Conservation (phyloP, 176 grass and related monocot species). For the Stipa capillata region DNA sequence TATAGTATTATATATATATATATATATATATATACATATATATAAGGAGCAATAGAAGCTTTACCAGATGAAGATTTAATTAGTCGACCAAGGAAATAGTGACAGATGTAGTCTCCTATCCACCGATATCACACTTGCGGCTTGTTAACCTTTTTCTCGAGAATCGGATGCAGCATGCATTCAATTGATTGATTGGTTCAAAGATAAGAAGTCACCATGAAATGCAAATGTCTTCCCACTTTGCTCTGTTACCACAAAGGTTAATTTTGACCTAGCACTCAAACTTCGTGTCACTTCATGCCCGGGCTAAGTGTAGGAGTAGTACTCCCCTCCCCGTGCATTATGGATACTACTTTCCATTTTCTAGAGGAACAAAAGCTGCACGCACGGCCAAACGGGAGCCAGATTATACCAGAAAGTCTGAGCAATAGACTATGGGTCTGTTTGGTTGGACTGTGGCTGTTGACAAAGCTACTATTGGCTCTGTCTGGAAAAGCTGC, state of each 20-base stretch:
- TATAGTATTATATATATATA: no score
- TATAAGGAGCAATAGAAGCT: no score
- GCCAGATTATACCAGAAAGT: no score
- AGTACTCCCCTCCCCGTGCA: not conserved
- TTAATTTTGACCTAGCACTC: not conserved
- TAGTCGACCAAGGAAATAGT: not conserved
- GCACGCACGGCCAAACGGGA: no score
- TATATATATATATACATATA: no score
- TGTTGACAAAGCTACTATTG: no score
- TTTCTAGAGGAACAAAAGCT: no score
- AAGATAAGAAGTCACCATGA: not conserved
- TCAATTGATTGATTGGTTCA: not conserved
- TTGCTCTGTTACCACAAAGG: not conserved
- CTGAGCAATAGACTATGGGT: no score
- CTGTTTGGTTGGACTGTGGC: no score
- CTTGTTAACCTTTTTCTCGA: conserved; percentile 7
- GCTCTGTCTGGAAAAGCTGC: no score
- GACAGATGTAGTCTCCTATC: no score
- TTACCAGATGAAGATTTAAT: not conserved
- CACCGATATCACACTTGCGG: not conserved
- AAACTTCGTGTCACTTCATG: not conserved
- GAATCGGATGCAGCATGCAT: not conserved
- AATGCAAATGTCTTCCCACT: not conserved
- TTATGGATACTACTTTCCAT: no score
- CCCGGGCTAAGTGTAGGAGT: not conserved